Conservation (phyloP, 768 basidiomycete genomes). For the Boletus coccyginus region DNA sequence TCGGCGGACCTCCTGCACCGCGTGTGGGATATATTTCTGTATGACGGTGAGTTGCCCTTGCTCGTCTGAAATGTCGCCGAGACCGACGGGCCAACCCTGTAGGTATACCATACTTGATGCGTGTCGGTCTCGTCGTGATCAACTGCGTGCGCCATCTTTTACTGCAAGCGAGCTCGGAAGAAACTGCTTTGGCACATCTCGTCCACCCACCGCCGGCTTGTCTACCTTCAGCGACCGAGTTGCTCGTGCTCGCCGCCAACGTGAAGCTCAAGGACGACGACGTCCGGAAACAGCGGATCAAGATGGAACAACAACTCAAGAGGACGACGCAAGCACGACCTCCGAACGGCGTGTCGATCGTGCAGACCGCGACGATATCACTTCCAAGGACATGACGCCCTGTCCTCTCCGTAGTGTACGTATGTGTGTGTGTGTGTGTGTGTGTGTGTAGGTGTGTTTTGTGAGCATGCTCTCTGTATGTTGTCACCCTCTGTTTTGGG, state of each 20-base stretch:
- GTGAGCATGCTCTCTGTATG: constrained; percentile 12
- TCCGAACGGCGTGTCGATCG: constrained; percentile 24
- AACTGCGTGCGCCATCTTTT: constrained; percentile 58
- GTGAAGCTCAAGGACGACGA: constrained; percentile 81
- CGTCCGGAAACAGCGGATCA: constrained; percentile 67
- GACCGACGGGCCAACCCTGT: not conserved
- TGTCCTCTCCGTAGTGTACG: not conserved
- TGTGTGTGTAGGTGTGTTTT: constrained; percentile 4
- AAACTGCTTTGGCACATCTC: constrained; percentile 48
- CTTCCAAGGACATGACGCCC: constrained; percentile 23
- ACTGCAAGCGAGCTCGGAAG: constrained; percentile 48
- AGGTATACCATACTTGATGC: constrained; percentile 74
- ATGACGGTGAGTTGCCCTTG: constrained; percentile 55
- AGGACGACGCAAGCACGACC: constrained; percentile 46
- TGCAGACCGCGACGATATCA: constrained; percentile 29
- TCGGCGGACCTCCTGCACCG: constrained; percentile 65
- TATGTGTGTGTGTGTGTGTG: constrained; percentile 2
- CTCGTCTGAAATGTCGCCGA: not conserved
- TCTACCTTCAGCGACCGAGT: constrained; percentile 57
- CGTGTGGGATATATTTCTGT: constrained; percentile 82
- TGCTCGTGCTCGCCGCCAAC: constrained; percentile 58
- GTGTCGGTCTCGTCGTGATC: constrained; percentile 68
- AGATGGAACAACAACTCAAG: constrained; percentile 73
- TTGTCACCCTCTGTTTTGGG: not conserved
- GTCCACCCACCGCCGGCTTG: constrained; percentile 47